These are phyloP conservation scores for Anisogramma anomala DNA, from an alignment of 2,329 filamentous ascomycete genomes.

Conservation along the genomic window DNA sequence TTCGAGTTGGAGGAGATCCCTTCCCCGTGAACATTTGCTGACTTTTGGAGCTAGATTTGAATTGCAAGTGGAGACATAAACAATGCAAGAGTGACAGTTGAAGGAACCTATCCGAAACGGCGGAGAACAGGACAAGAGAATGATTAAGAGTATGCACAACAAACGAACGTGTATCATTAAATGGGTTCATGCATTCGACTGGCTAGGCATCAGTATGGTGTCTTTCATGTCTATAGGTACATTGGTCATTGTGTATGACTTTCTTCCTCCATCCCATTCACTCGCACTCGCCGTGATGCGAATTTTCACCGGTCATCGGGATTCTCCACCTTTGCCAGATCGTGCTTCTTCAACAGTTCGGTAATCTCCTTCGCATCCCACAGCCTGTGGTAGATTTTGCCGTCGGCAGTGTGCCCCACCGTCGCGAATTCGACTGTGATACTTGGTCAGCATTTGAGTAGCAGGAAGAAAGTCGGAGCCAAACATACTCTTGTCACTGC, in stretches of 20 bases:
- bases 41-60: conserved; percentile 11
- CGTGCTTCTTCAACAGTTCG: conserved; percentile 85
- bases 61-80: not conserved
- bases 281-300: not conserved
- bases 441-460: conserved; percentile 17
- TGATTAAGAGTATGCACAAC: not conserved
- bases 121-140: no score
- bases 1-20: conserved; percentile 24
- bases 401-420: conserved; percentile 86
- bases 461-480: not conserved
- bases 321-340: conserved; percentile 76
- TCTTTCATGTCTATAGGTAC: conserved; percentile 20
- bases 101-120: not conserved
- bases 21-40: conserved; percentile 10
- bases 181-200: conserved; percentile 3
- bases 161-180: not conserved
- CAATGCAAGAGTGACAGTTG: not conserved
- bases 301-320: conserved; percentile 48
- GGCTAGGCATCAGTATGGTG: conserved; percentile 4
- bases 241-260: conserved; percentile 16
- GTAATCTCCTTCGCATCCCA: conserved; percentile 97
- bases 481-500: conserved; percentile 91
- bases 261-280: not conserved
- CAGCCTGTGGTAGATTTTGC: conserved; percentile 95
- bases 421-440: conserved; percentile 87